Evolutionary conservation across 257 asterid species (phyloP).

Genomic region (Schizonepeta tenuifolia): DNA sequence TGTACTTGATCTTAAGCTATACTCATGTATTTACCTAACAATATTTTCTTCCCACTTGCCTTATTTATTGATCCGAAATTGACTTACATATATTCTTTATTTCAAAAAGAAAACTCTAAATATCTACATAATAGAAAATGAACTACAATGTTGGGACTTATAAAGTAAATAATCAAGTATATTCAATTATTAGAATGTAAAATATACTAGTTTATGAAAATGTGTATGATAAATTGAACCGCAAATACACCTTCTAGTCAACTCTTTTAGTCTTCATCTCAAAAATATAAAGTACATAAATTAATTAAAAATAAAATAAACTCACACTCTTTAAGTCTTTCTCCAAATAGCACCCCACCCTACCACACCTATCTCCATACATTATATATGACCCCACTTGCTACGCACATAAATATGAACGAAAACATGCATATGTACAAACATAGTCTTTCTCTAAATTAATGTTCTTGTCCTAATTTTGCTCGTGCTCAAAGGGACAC

Average conservation of each 20-base stretch:
- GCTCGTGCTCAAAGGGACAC: not conserved
- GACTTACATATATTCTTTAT: no score
- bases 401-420: constrained; percentile 1
- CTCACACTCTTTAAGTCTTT: constrained; percentile 18
- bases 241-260: not conserved
- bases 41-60: not conserved
- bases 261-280: not conserved
- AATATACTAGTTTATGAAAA: not conserved
- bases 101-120: no score
- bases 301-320: no score
- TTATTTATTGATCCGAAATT: not conserved
- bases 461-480: not conserved
- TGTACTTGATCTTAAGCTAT: no score
- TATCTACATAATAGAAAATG: not conserved
- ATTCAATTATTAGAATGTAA: not conserved
- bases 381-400: constrained; percentile 24
- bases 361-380: not conserved
- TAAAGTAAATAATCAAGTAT: no score
- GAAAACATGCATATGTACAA: not conserved
- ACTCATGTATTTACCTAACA: no score
- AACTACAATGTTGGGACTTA: no score
- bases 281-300: no score
- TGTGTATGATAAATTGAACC: not conserved
- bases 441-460: constrained; percentile 5
- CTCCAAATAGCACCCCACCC: not conserved